Base-by-base conservation (phyloP, 257 asterid species). In the Scutellaria minor region DNA sequence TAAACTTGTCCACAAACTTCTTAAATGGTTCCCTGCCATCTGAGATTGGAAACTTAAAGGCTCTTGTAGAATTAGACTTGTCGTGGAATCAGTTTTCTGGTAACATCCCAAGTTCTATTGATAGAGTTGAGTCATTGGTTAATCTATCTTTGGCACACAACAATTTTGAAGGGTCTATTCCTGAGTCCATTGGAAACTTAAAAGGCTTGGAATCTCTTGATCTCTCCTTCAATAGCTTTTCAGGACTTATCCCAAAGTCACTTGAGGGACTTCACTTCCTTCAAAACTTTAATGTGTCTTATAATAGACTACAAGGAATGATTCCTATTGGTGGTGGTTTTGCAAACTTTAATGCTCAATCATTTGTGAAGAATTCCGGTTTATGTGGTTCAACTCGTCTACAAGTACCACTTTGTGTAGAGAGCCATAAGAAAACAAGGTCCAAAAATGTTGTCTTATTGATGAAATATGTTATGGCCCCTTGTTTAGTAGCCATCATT, bases 141-240 rank as follows among this genome's bases (percentile, higher is more conserved):
- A 3, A 2, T 6, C 41, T 71, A 2, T 9, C 1, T 6, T 35
- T 85, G 68, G 85, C 85, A 5, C 74, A 83, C 14, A 86, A 89
- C 69, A 48, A 45, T 2, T 80, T 88, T 62, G 51, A 57, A 50
- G 87, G 89, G 0, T 42, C 66, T 47, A 82, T 88, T 45, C 91
- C 94, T 47, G 41, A 46, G n/a, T 77, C 88, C 2, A 8, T 84
- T 2, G 84, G 86, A 18, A 78, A 75, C 37, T 7, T 85, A 27
- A 20, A 20, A 58, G 79, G 89, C 63, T 71, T 88, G 79, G 87
- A 82, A 64, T 35, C 57, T 1, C 59, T 88, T 66, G 88, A 84
- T 69, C 80, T 88, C 15, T 84, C 95, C 0, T 50, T 48, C 31
- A 88, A 86, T 55, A 37, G 54, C 11, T 54, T 87, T 14, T 77